These are phyloP conservation scores for Flaveria trinervia DNA, from an alignment of 129 eudicot genomes.

Conservation along the genomic window DNA sequence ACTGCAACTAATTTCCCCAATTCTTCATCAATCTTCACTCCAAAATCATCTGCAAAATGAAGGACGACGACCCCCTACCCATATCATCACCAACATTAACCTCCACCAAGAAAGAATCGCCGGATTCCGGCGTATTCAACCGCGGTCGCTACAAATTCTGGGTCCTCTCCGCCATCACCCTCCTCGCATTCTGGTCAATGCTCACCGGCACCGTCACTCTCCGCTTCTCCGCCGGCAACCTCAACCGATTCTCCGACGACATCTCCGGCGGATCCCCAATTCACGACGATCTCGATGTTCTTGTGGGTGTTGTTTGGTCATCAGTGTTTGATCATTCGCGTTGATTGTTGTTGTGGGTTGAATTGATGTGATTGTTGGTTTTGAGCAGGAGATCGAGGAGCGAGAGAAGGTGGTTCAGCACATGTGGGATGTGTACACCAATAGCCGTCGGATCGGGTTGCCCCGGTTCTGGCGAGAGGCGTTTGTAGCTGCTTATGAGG, in stretches of 20 bases:
- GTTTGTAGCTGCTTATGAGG: constrained; percentile 86
- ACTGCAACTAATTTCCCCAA: too few relatives aligned
- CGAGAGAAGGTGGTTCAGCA: constrained; percentile 80
- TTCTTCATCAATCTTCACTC: too few relatives aligned
- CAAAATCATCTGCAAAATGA: too few relatives aligned
- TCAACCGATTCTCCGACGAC: constrained; percentile 47
- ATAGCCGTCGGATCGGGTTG: constrained; percentile 51
- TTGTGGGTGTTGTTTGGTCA: constrained; percentile 37
- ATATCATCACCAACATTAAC: constrained; percentile 54
- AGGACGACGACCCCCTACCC: constrained; percentile 58
- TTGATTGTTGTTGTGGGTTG: background rate
- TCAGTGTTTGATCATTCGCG: background rate
- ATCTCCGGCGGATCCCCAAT: constrained; percentile 30
- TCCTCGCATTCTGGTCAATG: constrained; percentile 81
- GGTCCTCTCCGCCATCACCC: constrained; percentile 68
- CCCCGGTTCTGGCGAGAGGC: constrained; percentile 80
- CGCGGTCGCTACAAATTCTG: constrained; percentile 75
- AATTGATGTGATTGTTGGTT: constrained; percentile 17
- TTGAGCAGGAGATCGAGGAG: constrained; percentile 78
- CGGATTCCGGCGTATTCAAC: constrained; percentile 21
- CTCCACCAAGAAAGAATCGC: constrained; percentile 41
- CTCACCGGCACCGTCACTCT: constrained; percentile 80
- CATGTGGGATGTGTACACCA: constrained; percentile 86
- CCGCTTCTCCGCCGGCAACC: constrained; percentile 70
- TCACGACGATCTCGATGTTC: constrained; percentile 79